Conservation (phyloP, 2,329 filamentous ascomycete species). For the Trichoderma polysporum region DNA sequence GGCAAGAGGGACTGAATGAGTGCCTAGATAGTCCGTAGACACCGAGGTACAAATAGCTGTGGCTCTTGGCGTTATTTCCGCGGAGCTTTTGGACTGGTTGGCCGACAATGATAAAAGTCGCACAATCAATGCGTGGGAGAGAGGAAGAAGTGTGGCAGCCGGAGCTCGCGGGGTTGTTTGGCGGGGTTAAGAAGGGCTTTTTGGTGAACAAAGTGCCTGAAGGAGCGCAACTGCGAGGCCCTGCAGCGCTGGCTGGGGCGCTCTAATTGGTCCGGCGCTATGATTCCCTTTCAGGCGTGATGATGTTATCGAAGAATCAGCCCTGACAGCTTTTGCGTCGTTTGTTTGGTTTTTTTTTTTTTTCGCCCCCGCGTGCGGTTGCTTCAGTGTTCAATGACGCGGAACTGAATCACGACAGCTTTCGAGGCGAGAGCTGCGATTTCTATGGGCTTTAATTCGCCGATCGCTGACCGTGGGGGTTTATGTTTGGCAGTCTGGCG, state of each 20-base stretch:
- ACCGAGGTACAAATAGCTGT: neutral
- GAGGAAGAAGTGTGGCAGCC: slow-evolving; percentile 2
- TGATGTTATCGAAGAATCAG: slow-evolving; percentile 13
- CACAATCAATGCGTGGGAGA: neutral
- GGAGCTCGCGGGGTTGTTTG: slow-evolving; percentile 17
- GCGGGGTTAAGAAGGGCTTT: neutral
- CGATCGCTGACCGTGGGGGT: neutral
- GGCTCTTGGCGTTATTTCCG: neutral
- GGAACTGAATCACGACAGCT: slow-evolving; percentile 9
- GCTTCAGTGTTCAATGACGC: slow-evolving; percentile 14
- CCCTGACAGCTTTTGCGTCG: slow-evolving; percentile 7
- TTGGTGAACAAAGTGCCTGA: neutral
- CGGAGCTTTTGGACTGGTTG: neutral
- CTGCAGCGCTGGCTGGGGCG: neutral
- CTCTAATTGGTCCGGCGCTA: slow-evolving; percentile 10
- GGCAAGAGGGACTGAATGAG: neutral
- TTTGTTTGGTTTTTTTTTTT: too few species aligned
- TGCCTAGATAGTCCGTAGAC: neutral
- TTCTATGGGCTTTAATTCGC: neutral
- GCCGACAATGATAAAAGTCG: neutral
- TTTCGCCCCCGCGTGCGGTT: neutral
- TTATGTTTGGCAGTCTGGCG: slow-evolving; percentile 1
- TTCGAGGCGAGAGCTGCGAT: neutral
- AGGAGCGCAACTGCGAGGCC: neutral
- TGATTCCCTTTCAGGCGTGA: neutral